These are phyloP conservation scores for Skeletonema marinoi DNA, from an alignment of 108 stramenopile species.

Conservation along the genomic window DNA sequence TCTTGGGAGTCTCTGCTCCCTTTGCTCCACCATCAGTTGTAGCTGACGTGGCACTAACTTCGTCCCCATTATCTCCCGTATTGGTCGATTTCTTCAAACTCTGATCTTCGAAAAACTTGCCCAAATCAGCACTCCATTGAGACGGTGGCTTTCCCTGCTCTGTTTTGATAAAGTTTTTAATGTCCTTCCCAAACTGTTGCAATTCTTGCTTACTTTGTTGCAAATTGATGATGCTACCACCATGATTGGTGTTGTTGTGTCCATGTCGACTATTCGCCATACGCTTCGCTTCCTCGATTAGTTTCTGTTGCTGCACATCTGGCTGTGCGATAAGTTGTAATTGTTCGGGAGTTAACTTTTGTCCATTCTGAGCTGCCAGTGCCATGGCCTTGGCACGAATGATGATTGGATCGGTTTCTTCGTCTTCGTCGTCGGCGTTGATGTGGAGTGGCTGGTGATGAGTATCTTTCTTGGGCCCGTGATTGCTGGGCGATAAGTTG, in stretches of 20 bases:
- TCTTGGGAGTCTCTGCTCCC: neutral
- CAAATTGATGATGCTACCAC: neutral
- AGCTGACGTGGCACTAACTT: neutral
- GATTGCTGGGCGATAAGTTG: neutral
- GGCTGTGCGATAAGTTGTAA: slow-evolving; percentile 46
- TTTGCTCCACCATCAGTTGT: neutral
- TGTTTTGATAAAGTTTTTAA: slow-evolving; percentile 38
- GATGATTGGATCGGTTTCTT: slow-evolving; percentile 60
- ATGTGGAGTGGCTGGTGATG: neutral
- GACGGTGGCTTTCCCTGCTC: slow-evolving; percentile 41
- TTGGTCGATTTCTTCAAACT: slow-evolving; percentile 6
- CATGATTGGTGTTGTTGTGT: neutral
- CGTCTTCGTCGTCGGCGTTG: slow-evolving; percentile 18
- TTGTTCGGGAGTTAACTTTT: slow-evolving; percentile 65
- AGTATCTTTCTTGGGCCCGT: slow-evolving; percentile 9
- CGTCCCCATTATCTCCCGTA: neutral
- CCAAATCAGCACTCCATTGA: slow-evolving; percentile 42
- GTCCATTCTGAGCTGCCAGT: slow-evolving; percentile 67
- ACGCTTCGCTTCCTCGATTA: slow-evolving; percentile 42
- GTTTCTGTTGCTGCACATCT: slow-evolving; percentile 45
- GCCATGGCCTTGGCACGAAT: slow-evolving; percentile 70
- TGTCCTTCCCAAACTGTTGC: slow-evolving; percentile 30
- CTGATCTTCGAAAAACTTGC: slow-evolving; percentile 45
- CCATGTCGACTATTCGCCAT: slow-evolving; percentile 6
- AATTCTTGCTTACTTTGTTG: slow-evolving; percentile 11